Base-by-base conservation (phyloP, 1,284 basidiomycete genomes). In the Exsudoporus floridanus region DNA sequence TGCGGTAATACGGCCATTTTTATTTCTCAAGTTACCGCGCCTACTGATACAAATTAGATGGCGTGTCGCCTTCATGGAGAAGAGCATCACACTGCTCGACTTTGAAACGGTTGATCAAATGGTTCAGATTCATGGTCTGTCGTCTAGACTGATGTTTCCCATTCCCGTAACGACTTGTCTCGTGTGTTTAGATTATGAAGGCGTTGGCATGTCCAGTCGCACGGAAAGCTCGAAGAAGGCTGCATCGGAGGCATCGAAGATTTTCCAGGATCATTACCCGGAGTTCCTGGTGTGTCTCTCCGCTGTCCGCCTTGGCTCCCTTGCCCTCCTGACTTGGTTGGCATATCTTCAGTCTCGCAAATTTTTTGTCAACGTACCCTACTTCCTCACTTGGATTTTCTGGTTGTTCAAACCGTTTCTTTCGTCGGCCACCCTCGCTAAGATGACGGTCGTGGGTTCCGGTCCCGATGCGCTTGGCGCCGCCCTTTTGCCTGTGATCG, bases 331-430 rank as follows among this genome's bases (percentile, higher is more conserved):
- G 4, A 57, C 34, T 10, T 38, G 37, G 36, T 4, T 38, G 27
- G 31, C 21, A 18, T 45, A 36, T 25, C 18, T 19, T n/a, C 58
- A 88, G 85, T 78, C 80, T 57, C 78, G 78, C 65, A 91, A 91
- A 66, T 88, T 84, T 73, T 90, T 91, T 63, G 76, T 91, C 62
- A 89, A 89, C 61, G 86, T 91, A 14, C 88, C 89, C 0, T 78
- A 79, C 3, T 65, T 87, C 53, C 74, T 90, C 59, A 79, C 82
- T 33, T 91, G 88, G 88, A 77, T 91, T 53, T 91, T 89, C 73
- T 90, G 86, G 87, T 62, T 82, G n/a, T 90, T 90, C 76, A 90
- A 86, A 65, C 78, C 88, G 0, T 65, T 91, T 57, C 67, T 91
- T 12, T 80, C 89, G 3, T 70, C 85, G 6, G 78, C 79, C 36